Base-by-base conservation (phyloP, 2,329 filamentous ascomycete species). In the Neophaeococcomyces aloes region DNA sequence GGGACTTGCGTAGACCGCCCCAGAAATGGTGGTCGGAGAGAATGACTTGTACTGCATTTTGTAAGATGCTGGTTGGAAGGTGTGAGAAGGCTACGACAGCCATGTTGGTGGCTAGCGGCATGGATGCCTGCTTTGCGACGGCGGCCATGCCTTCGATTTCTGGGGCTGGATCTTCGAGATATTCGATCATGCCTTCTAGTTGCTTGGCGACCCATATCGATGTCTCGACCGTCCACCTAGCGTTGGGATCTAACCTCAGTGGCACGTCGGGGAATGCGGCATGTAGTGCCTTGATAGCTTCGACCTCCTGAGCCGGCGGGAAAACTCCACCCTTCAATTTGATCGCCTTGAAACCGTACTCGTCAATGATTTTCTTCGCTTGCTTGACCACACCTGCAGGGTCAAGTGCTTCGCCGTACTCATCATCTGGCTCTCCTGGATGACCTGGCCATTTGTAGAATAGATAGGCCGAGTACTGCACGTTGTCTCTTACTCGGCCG, bases 381-480 rank as follows among this genome's bases (percentile, higher is more conserved):
- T 48, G 46, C 18, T 42, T 45, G 13, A 48, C 46, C 38, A 48
- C 25, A 35, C 46, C 46, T 7, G 36, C 42, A n/a, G 46, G 38
- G 63, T 65, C 47, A 59, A 68, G 55, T 0, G 64, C 65, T 4
- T 57, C 44, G 2, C 64, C 62, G 36, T 63, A 67, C 46, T 67
- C 64, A 19, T 68, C 65, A 27, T 67, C 61, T 0, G 57, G 44
- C 10, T 62, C 47, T 0, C 62, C 65, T 0, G 65, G 63, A 34
- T 68, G 65, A 1, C 65, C 62, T 6, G 45, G 58, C 65, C 65
- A 67, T 34, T 68, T 67, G 49, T 66, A 67, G 45, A 68, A 68
- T 4, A 67, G 54, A 40, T 67, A 68, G 2, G 65, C 65, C 2
- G 65, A 67, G 52, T 66, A 68, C 37, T 65, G 63, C 1, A 67